phyloP scores from a whole-genome alignment of 345 rosid species.

The Acer yangbiense region DNA sequence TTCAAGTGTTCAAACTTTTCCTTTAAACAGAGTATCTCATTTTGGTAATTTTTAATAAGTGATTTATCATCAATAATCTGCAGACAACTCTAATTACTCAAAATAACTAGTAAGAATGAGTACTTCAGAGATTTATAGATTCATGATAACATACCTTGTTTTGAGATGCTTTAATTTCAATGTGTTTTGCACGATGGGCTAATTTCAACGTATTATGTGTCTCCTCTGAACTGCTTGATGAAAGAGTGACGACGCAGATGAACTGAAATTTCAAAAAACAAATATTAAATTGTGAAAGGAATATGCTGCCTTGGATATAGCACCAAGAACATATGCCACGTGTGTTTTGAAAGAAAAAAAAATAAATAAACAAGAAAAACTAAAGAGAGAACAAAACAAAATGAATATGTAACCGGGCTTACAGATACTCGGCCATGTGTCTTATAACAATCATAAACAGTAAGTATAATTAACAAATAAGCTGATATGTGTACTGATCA shows the following conservation, averaged over 20 bases:
- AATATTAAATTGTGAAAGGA: background rate
- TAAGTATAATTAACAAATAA: background rate
- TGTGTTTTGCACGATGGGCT: slow-evolving; percentile 98
- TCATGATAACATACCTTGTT: slow-evolving; percentile 62
- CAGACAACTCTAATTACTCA: slow-evolving; percentile 29
- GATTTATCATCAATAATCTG: slow-evolving; percentile 98
- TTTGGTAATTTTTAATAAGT: slow-evolving; percentile 93
- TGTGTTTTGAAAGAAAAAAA: slow-evolving; percentile 11
- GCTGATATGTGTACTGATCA: background rate
- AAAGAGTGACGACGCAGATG: slow-evolving; percentile 96
- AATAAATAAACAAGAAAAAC: background rate
- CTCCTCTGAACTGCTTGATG: slow-evolving; percentile 94
- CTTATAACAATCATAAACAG: too few relatives aligned
- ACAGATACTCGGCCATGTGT: slow-evolving; percentile 99
- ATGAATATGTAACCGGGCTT: slow-evolving; percentile 36
- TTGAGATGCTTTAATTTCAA: slow-evolving; percentile 92
- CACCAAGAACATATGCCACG: slow-evolving; percentile 16
- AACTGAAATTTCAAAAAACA: slow-evolving; percentile 64
- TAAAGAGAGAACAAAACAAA: background rate
- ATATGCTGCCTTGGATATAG: background rate
- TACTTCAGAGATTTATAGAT: background rate
- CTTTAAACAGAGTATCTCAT: slow-evolving; percentile 84
- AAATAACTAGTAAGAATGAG: slow-evolving; percentile 10
- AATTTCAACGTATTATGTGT: slow-evolving; percentile 97
- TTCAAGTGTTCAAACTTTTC: slow-evolving; percentile 93